Evolutionary conservation across 78 protist species (phyloP).

Genomic region (slime mould (Dictyostelium discoideum)): dicty_2.7 NC_007089.4:1681001-1681500

Average conservation of each 20-base stretch:
- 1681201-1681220: background rate
- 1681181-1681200: background rate
- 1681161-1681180: conserved; percentile 15
- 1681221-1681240: conserved; percentile 58
- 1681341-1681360: conserved; percentile 97
- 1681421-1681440: conserved; percentile 94
- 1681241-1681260: conserved; percentile 78
- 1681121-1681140: conserved; percentile 58
- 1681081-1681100: conserved; percentile 53
- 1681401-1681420: conserved; percentile 90
- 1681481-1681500: conserved; percentile 99
- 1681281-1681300: conserved; percentile 51
- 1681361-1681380: conserved; percentile 93
- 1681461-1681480: conserved; percentile 97
- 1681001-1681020: conserved; percentile 35
- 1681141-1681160: conserved; percentile 17
- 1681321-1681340: conserved; percentile 95
- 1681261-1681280: conserved; percentile 52
- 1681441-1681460: conserved; percentile 97
- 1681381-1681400: conserved; percentile 91
- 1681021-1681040: conserved; percentile 1
- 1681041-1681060: background rate
- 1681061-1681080: conserved; percentile 37
- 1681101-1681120: conserved; percentile 60
- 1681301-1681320: conserved; percentile 78